Evolutionary conservation across 805 yeast genomes (phyloP), one percentile per base, ranked within the genome.

Genomic region (Wickerhamiella azyma): DNA sequence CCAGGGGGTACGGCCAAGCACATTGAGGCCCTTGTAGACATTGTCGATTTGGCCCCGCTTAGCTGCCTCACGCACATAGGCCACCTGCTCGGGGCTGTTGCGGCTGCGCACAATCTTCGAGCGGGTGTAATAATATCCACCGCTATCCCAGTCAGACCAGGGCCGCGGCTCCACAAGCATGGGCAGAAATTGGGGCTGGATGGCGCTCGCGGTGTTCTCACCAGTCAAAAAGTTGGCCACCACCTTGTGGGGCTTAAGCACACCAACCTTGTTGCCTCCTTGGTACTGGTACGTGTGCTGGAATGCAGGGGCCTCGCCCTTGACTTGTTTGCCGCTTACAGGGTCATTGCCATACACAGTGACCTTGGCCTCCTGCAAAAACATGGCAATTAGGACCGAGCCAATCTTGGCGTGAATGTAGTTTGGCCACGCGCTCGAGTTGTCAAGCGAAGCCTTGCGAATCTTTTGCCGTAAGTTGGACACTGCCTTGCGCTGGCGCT

Each of bases 161-260:
- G 85, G 85, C 46, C 77, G 68, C n/a, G 98, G 98, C 51, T 77
- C 75, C 8, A 83, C 81, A 41, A 92, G 68, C 98, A 92, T 92
- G 8, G 98, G 98, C 44, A 92, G 68, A 50, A 75, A 70, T 61
- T 89, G 96, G 0, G 97, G 95, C 55, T 78, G 84, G 17, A 72
- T 62, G 4, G 82, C 76, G 1, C 82, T 70, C 43, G 80, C 79
- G 6, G 77, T 65, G 29, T 76, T 68, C 42, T 79, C 86, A 2
- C 80, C 76, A 9, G 85, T 78, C 43, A 92, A 63, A 55, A 75
- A 77, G 26, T 73, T 70, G 3, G 80, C 74, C 43, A 92, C 70
- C 10, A 74, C 70, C 50, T 75, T 75, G 61, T 92, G 96, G 9
- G 85, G 66, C 50, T 77, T 79, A 47, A 92, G 66, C 9, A 88